These are phyloP conservation scores for Mortierella sp. DNA, from an alignment of 371 early-diverging fungal genomes.

Conservation along the genomic window DNA sequence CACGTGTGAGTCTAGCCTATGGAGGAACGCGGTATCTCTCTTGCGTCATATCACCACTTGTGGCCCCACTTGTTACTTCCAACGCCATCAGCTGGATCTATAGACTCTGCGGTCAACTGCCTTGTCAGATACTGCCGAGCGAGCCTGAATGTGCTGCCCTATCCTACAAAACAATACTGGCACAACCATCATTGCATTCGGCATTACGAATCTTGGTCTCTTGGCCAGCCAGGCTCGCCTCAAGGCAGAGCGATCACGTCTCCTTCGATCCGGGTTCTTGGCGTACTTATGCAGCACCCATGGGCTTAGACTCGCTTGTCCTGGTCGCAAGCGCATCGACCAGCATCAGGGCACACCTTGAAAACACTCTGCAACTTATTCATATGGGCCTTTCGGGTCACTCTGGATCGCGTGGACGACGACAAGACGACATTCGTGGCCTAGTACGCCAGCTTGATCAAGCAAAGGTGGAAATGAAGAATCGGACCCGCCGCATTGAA, in stretches of 20 bases:
- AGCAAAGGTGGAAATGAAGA: background rate
- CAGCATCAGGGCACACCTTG: conserved; percentile 6
- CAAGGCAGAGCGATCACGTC: too few relatives aligned
- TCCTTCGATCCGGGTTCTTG: background rate
- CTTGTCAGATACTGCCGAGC: conserved; percentile 3
- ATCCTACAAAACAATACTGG: conserved; percentile 8
- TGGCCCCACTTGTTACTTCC: conserved; percentile 2
- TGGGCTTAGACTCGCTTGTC: background rate
- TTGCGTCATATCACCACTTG: conserved; percentile 13
- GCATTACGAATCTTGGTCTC: conserved; percentile 13
- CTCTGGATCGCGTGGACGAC: background rate
- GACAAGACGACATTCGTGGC: background rate
- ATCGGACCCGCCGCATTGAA: background rate
- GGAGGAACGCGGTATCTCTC: background rate
- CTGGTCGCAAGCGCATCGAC: background rate
- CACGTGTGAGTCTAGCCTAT: background rate
- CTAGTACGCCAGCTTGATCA: background rate
- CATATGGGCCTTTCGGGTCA: conserved; percentile 22
- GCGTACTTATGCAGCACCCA: too few relatives aligned
- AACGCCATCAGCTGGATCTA: conserved; percentile 7
- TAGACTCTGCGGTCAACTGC: conserved; percentile 2
- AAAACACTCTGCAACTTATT: conserved; percentile 19
- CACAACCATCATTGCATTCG: background rate
- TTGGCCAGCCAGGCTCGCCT: background rate
- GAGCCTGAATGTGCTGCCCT: conserved; percentile 1